Conservation (phyloP, 352 stramenopile species). For the Phytophthora rubi region DNA sequence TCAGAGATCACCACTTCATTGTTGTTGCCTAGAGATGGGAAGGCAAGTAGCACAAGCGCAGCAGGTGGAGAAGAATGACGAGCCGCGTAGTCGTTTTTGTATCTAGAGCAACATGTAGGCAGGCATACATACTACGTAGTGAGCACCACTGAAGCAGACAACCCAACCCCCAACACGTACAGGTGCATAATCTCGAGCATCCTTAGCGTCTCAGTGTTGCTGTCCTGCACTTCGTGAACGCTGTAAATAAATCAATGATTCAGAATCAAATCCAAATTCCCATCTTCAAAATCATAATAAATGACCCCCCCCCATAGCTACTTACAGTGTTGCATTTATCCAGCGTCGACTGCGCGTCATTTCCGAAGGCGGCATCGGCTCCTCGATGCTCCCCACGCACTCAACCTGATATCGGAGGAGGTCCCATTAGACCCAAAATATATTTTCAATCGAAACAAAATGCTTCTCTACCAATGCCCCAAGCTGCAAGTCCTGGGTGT, state of each 20-base stretch:
- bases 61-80: conserved; percentile 5
- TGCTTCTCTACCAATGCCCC: conserved; percentile 40
- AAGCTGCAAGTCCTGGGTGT: conserved; percentile 21
- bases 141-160: neutral
- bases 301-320: neutral
- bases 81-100: conserved; percentile 26
- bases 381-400: conserved; percentile 42
- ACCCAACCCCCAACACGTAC: conserved; percentile 34
- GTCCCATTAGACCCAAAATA: neutral
- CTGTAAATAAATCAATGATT: conserved; percentile 22
- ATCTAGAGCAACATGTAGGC: conserved; percentile 14
- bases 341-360: conserved; percentile 28
- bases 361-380: conserved; percentile 29
- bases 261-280: conserved; percentile 1
- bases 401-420: conserved; percentile 34
- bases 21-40: conserved; percentile 15
- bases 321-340: conserved; percentile 49
- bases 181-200: conserved; percentile 67
- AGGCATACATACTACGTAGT: conserved; percentile 1
- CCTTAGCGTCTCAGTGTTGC: conserved; percentile 64
- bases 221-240: conserved; percentile 51
- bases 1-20: neutral
- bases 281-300: neutral
- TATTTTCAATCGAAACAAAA: neutral
- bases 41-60: conserved; percentile 33